Conservation (phyloP, 179 eudicot species). For the Nepenthes alata region DNA sequence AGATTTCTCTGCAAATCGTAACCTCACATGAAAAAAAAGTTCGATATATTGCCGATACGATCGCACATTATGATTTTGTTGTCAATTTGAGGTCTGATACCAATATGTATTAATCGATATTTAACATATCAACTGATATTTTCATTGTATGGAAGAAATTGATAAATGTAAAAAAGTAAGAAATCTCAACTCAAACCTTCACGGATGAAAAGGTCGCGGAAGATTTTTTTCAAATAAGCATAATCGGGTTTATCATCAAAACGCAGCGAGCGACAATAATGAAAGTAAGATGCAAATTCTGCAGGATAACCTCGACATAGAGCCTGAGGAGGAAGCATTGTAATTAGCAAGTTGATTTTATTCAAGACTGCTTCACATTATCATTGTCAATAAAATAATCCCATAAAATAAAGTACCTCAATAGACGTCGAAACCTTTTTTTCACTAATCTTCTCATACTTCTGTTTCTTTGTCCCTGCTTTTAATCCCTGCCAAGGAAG, state of each 20-base stretch:
- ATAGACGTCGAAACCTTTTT: slow-evolving; percentile 61
- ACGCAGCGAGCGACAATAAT: slow-evolving; percentile 57
- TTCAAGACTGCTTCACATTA: background rate
- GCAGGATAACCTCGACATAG: slow-evolving; percentile 65
- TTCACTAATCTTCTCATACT: slow-evolving; percentile 64
- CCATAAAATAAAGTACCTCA: slow-evolving; percentile 33
- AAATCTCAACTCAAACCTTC: slow-evolving; percentile 30
- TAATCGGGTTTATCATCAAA: slow-evolving; percentile 79
- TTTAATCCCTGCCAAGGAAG: slow-evolving; percentile 75
- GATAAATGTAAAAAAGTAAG: background rate
- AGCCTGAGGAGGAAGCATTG: slow-evolving; percentile 25
- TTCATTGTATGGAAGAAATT: background rate
- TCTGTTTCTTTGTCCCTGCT: slow-evolving; percentile 69
- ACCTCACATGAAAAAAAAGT: no score
- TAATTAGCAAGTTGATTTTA: background rate
- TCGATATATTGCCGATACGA: no score
- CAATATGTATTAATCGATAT: no score
- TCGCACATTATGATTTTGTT: no score
- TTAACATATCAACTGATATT: no score
- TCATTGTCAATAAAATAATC: background rate
- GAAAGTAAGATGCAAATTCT: slow-evolving; percentile 63
- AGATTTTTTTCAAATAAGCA: slow-evolving; percentile 60
- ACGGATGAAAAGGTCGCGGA: slow-evolving; percentile 70
- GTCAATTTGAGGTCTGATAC: no score
- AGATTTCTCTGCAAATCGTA: no score